phyloP scores from a whole-genome alignment of 1,284 basidiomycete genomes.

The Leucocoprinus gongylophorus region DNA sequence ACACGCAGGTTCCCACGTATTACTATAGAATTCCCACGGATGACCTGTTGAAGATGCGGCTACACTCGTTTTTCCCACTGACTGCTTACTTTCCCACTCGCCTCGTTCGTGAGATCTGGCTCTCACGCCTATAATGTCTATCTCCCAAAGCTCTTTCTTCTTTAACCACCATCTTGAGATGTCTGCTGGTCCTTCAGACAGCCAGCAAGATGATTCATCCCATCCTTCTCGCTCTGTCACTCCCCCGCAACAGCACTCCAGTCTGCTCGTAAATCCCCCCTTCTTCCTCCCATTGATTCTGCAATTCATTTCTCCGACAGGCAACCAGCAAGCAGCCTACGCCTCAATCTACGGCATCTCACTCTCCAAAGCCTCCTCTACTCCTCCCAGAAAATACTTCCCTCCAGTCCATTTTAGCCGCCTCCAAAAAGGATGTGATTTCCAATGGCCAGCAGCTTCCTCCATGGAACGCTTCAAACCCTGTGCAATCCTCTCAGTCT shows the following conservation, averaged over 20 bases:
- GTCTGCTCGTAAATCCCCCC: conserved; percentile 26
- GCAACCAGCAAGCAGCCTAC: conserved; percentile 27
- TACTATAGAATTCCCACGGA: conserved; percentile 11
- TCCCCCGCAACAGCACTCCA: conserved; percentile 21
- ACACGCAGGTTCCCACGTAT: conserved; percentile 7
- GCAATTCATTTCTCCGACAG: conserved; percentile 26
- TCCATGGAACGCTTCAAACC: conserved; percentile 33
- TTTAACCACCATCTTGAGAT: conserved; percentile 38
- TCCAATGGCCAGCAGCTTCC: conserved; percentile 34
- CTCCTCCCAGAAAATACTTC: conserved; percentile 44
- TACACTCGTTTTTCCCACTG: conserved; percentile 19
- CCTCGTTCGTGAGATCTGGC: conserved; percentile 29
- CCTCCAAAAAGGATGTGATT: conserved; percentile 37
- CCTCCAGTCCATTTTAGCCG: conserved; percentile 55
- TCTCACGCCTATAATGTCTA: conserved; percentile 32
- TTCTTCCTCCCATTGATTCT: conserved; percentile 18
- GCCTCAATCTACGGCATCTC: conserved; percentile 21
- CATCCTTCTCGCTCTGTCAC: conserved; percentile 21
- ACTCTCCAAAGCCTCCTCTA: conserved; percentile 27
- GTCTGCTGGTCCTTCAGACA: conserved; percentile 23
- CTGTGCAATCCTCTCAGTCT: conserved; percentile 15
- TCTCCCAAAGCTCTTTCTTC: conserved; percentile 34
- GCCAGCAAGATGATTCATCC: conserved; percentile 17
- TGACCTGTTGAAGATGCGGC: conserved; percentile 15
- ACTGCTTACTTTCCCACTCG: conserved; percentile 19